Percentiles rank a stretch among this genome's conserved stretches.
Evolutionary conservation across 1,284 basidiomycete species (phyloP).

Genomic region (Wolfiporia cocos): DNA sequence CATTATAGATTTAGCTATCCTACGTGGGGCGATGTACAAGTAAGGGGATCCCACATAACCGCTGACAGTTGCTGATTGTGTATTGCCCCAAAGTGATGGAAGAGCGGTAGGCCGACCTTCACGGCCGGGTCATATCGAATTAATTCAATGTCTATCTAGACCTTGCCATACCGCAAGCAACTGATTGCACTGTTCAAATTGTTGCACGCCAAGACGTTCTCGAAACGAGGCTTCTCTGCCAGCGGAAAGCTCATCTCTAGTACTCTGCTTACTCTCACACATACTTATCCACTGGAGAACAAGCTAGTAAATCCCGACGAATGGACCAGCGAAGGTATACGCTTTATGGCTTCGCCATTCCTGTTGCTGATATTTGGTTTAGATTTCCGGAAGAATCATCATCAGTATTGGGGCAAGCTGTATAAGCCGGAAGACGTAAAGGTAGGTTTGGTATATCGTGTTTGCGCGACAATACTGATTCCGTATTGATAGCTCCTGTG

Average conservation of each 20-base stretch:
- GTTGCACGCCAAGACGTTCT: slow-evolving; percentile 67
- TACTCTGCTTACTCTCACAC: slow-evolving; percentile 69
- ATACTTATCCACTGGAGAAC: slow-evolving; percentile 81
- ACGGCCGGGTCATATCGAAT: not conserved
- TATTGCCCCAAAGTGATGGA: slow-evolving; percentile 46
- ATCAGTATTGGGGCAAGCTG: slow-evolving; percentile 74
- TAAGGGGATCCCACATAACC: slow-evolving; percentile 29
- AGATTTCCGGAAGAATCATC: slow-evolving; percentile 74
- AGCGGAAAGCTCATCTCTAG: slow-evolving; percentile 77
- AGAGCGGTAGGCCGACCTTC: slow-evolving; percentile 38
- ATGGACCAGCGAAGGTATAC: slow-evolving; percentile 68
- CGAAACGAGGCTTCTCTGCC: slow-evolving; percentile 83
- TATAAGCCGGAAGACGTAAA: slow-evolving; percentile 54
- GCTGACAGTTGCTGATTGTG: not conserved
- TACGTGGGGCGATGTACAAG: slow-evolving; percentile 68
- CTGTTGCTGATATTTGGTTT: not conserved
- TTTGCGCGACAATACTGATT: not conserved
- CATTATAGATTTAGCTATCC: slow-evolving; percentile 54
- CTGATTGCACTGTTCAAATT: slow-evolving; percentile 62
- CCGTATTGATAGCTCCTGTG: slow-evolving; percentile 63
- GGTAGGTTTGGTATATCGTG: slow-evolving; percentile 29
- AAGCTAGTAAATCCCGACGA: slow-evolving; percentile 79
- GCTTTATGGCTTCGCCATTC: not conserved
- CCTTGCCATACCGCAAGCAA: slow-evolving; percentile 55
- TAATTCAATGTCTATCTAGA: slow-evolving; percentile 14